Percentiles rank a stretch among this genome's conserved stretches.
Evolutionary conservation across 164 flowering plant genomes (phyloP).

Genomic region (Paratinospora sagittata): DNA sequence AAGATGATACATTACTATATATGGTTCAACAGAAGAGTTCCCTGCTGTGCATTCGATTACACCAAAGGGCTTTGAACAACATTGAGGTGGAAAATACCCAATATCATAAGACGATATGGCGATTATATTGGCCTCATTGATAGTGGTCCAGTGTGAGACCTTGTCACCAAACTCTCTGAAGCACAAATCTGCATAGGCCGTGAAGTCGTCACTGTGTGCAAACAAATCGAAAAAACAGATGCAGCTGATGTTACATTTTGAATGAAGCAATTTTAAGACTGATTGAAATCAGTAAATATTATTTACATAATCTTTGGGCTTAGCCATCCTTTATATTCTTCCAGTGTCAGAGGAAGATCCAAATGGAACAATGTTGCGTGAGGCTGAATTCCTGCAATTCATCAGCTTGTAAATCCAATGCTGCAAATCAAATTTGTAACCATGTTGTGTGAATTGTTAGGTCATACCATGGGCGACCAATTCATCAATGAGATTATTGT

Average conservation of each 20-base stretch:
- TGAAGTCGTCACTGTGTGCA: slow-evolving; percentile 13
- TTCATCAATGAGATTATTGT: slow-evolving; percentile 42
- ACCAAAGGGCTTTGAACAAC: slow-evolving; percentile 4
- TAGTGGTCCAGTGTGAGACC: slow-evolving; percentile 19
- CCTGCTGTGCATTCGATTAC: slow-evolving; percentile 7
- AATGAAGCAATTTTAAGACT: too few relatives aligned
- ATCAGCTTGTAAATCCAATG: too few relatives aligned
- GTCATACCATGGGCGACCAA: slow-evolving; percentile 12
- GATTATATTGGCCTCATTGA: slow-evolving; percentile 17
- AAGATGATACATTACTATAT: slow-evolving; percentile 8
- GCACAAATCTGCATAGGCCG: slow-evolving; percentile 22
- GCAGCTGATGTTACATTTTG: background rate
- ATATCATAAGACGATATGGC: background rate
- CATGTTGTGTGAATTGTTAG: too few relatives aligned
- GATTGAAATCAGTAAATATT: too few relatives aligned
- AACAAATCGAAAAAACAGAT: background rate
- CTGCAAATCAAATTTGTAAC: too few relatives aligned
- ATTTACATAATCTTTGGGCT: too few relatives aligned
- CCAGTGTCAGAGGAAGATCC: too few relatives aligned
- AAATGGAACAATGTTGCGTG: too few relatives aligned
- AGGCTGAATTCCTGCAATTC: too few relatives aligned
- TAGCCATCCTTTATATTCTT: too few relatives aligned
- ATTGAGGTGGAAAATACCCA: slow-evolving; percentile 11
- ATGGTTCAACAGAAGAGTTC: slow-evolving; percentile 16
- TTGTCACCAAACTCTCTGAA: slow-evolving; percentile 25